Conservation (phyloP, 441 rosid species). For the Populus hybrid region DNA sequence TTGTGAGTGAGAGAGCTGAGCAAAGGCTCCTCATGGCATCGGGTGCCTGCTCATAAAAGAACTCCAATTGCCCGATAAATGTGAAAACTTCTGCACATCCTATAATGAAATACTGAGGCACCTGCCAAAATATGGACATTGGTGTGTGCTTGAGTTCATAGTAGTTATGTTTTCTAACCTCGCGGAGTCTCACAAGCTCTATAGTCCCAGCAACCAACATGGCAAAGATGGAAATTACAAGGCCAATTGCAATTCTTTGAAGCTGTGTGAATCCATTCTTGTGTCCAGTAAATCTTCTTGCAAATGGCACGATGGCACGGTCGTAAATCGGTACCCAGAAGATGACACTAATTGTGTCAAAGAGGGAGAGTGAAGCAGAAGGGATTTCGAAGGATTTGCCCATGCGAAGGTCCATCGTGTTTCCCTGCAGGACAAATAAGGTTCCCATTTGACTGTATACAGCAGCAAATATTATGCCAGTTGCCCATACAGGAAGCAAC, state of each 20-base stretch:
- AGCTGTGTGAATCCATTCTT: constrained; percentile 87
- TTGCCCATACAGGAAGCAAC: constrained; percentile 82
- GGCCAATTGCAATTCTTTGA: constrained; percentile 83
- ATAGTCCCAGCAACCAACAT: constrained; percentile 64
- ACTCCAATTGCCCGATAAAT: constrained; percentile 81
- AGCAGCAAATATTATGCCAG: constrained; percentile 75
- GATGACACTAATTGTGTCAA: constrained; percentile 71
- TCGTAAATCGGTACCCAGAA: constrained; percentile 86
- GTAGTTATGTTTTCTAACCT: constrained; percentile 51
- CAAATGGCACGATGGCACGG: constrained; percentile 55
- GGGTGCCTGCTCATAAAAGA: constrained; percentile 91
- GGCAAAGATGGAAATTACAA: constrained; percentile 63
- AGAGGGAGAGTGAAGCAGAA: constrained; percentile 79
- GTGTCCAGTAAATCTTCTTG: constrained; percentile 61
- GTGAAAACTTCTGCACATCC: constrained; percentile 97
- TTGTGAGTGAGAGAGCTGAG: constrained; percentile 78
- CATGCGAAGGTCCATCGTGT: constrained; percentile 74
- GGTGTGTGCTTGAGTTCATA: constrained; percentile 58
- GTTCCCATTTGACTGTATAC: constrained; percentile 86
- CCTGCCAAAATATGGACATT: constrained; percentile 79
- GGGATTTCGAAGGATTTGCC: constrained; percentile 66
- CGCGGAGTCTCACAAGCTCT: constrained; percentile 51
- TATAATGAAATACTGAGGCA: constrained; percentile 73
- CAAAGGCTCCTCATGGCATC: constrained; percentile 91
- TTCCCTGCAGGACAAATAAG: constrained; percentile 83